Base-by-base conservation (phyloP, 2,329 filamentous ascomycete genomes). In the Sarocladium brachiariae region DNA sequence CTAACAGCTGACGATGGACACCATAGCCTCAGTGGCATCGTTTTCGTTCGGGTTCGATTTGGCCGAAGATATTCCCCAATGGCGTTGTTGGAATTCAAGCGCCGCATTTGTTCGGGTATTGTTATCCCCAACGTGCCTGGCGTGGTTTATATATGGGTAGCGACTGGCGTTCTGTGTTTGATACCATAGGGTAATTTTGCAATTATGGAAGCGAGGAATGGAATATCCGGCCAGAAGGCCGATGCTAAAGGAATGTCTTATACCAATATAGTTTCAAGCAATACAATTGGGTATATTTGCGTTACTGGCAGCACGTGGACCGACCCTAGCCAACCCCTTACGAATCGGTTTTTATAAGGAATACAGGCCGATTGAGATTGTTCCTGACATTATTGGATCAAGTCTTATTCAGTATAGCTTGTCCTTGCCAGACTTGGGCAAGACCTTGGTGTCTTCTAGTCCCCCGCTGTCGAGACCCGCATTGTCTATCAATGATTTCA, bases 1-100 rank as follows among this genome's bases (percentile, higher is more conserved):
- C 69, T 70, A 79, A 70, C 14, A 18, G 14, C 33, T 35, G 14
- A 18, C 11, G 14, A 35, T 13, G 8, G 10, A 13, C 33, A 14
- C 19, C 23, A 10, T 23, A 6, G 38, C 9, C 11, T 10, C 38
- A 16, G 9, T 39, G n/a, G 9, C 8, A 8, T 31, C 16, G 9
- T 24, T 41, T 45, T 45, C 39, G 11, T 41, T 10, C 37, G 25
- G 4, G 25, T 31, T 33, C 10, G n/a, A 31, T 47, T 47, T 33
- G 43, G 43, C 4, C 16, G 25, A 33, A 10, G 4, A 11, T 47
- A 9, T 33, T 47, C 35, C 30, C 45, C 34, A 24, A 45, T 13
- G 49, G 49, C 49, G 49, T 50, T 33, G 37, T 39, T 50, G 48
- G 23, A 43, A 47, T 31, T n/a, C 16, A 24, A 14, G 39, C 14